A percentile compares a stretch with the other conserved stretches of the same genome.
Conservation (phyloP, 2,329 filamentous ascomycete species). For the Claviceps sp. region DNA sequence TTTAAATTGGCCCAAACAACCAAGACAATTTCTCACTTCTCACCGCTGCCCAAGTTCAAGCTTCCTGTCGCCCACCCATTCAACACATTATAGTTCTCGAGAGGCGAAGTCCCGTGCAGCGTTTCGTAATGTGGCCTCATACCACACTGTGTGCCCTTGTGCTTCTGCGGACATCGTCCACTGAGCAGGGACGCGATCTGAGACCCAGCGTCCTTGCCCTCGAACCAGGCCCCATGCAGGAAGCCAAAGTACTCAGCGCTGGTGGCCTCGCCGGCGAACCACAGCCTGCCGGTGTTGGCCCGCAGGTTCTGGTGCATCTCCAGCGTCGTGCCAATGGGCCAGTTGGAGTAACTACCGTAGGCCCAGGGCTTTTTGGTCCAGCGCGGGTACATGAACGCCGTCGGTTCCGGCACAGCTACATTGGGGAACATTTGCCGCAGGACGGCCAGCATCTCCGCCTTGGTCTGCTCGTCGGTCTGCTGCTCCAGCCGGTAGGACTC, state of each 20-base stretch:
- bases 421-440: slow-evolving; percentile 48
- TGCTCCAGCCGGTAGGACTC: slow-evolving; percentile 45
- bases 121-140: slow-evolving; percentile 10
- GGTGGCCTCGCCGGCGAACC: slow-evolving; percentile 53
- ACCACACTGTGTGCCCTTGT: slow-evolving; percentile 8
- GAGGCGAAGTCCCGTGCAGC: slow-evolving; percentile 19
- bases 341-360: slow-evolving; percentile 54
- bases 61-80: slow-evolving; percentile 26
- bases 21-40: background rate
- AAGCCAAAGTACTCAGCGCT: slow-evolving; percentile 52
- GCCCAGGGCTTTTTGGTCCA: slow-evolving; percentile 23
- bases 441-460: slow-evolving; percentile 41
- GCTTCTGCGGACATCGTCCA: slow-evolving; percentile 8
- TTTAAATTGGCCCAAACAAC: too few species aligned
- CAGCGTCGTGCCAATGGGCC: slow-evolving; percentile 48
- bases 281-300: slow-evolving; percentile 47
- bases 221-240: slow-evolving; percentile 47
- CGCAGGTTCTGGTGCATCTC: slow-evolving; percentile 55
- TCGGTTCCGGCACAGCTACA: slow-evolving; percentile 42
- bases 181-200: slow-evolving; percentile 22
- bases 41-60: slow-evolving; percentile 9
- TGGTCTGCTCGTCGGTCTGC: slow-evolving; percentile 44
- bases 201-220: slow-evolving; percentile 36
- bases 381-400: slow-evolving; percentile 44
- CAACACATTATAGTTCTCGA: slow-evolving; percentile 17